Conservation (phyloP, 306 rosid genomes). For the Bauhinia variegata region DNA sequence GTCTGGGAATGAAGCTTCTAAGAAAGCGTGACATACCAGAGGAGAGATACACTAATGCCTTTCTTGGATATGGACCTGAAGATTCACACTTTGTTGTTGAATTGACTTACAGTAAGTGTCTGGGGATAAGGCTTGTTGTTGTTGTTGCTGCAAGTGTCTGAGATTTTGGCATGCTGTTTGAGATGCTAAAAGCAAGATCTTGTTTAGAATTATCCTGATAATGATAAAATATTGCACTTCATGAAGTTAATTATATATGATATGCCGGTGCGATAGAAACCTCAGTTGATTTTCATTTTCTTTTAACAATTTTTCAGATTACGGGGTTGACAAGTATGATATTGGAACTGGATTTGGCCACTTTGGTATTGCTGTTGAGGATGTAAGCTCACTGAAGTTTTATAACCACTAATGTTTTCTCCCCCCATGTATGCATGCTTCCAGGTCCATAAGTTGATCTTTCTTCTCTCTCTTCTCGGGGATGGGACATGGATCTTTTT, state of each 20-base stretch:
- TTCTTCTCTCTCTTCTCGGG: slow-evolving; percentile 2
- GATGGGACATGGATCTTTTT: slow-evolving; percentile 3
- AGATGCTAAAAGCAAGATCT: slow-evolving; percentile 12
- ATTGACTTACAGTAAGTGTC: slow-evolving; percentile 80
- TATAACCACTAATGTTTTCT: slow-evolving; percentile 3
- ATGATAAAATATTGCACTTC: slow-evolving; percentile 4
- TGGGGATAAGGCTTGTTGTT: background rate
- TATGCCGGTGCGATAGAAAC: slow-evolving; percentile 27
- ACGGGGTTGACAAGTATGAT: slow-evolving; percentile 78
- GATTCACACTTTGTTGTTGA: slow-evolving; percentile 84
- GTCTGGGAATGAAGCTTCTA: slow-evolving; percentile 86
- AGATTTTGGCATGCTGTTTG: background rate
- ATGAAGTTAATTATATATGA: slow-evolving; percentile 25
- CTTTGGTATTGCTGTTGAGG: slow-evolving; percentile 90
- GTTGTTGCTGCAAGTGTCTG: slow-evolving; percentile 69
- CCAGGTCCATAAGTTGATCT: slow-evolving; percentile 5
- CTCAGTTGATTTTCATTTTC: slow-evolving; percentile 32
- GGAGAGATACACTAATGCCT: slow-evolving; percentile 78
- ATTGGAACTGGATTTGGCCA: slow-evolving; percentile 84
- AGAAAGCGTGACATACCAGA: slow-evolving; percentile 84
- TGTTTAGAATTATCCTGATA: slow-evolving; percentile 5
- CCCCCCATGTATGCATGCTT: slow-evolving; percentile 10
- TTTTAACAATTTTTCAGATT: slow-evolving; percentile 60
- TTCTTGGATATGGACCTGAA: slow-evolving; percentile 92
- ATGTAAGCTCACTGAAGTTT: slow-evolving; percentile 61